Conservation (phyloP, 2,329 filamentous ascomycete species). For the Xylaria polymorpha region DNA sequence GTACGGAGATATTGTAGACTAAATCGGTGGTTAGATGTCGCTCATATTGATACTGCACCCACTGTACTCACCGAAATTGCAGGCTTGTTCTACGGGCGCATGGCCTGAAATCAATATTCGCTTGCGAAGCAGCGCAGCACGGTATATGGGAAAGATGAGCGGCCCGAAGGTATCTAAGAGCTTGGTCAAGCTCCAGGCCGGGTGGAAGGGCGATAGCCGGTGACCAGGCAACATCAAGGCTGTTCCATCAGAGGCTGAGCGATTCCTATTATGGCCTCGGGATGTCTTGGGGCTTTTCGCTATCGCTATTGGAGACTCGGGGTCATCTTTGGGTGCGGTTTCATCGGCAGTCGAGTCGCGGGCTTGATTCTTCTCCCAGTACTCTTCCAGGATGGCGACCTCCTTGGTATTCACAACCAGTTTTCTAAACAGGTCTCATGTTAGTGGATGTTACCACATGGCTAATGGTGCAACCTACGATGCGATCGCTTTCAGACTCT, state of each 20-base stretch:
- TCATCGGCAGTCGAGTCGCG: constrained; percentile 54
- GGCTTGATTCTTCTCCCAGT: constrained; percentile 76
- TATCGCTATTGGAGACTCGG: constrained; percentile 63
- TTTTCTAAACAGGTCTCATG: constrained; percentile 53
- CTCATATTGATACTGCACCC: background rate
- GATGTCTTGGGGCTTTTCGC: constrained; percentile 53
- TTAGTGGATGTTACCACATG: constrained; percentile 20
- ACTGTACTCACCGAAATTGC: constrained; percentile 80
- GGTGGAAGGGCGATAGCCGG: constrained; percentile 81
- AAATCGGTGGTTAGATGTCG: constrained; percentile 38
- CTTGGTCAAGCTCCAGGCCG: constrained; percentile 82
- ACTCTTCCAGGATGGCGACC: constrained; percentile 75
- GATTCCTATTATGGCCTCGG: constrained; percentile 63
- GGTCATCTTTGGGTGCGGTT: constrained; percentile 55
- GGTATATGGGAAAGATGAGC: constrained; percentile 89
- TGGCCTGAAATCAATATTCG: constrained; percentile 88
- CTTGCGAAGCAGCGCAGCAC: constrained; percentile 86
- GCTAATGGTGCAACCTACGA: constrained; percentile 60
- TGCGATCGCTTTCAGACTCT: constrained; percentile 78
- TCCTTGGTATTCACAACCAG: constrained; percentile 74
- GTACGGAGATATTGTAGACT: constrained; percentile 95
- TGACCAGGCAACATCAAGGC: constrained; percentile 70
- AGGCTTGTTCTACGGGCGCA: constrained; percentile 84
- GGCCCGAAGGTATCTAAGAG: constrained; percentile 89
- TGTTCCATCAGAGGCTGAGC: constrained; percentile 71